These are phyloP conservation scores for Apophysomyces variabilis DNA, from an alignment of 371 early-diverging fungal genomes.

Conservation along the genomic window DNA sequence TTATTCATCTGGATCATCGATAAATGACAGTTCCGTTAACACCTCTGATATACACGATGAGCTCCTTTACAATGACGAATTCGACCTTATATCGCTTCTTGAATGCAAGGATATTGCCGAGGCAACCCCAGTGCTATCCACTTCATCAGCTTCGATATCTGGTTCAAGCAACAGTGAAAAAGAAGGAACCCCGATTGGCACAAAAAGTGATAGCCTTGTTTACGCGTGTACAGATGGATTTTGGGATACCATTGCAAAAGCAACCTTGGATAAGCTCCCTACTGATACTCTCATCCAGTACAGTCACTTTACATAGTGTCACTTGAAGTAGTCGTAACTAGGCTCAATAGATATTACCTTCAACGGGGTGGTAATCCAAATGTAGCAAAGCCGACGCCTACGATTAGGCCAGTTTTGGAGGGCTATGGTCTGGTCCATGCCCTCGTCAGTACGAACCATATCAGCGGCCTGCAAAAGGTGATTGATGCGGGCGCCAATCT, in stretches of 20 bases:
- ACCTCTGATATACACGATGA: background rate
- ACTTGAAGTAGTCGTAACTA: background rate
- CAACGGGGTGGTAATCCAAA: conserved; percentile 51
- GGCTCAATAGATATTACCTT: conserved; percentile 37
- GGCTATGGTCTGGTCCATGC: conserved; percentile 52
- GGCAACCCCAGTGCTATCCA: background rate
- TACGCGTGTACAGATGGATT: conserved; percentile 51
- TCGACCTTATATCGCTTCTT: conserved; percentile 2
- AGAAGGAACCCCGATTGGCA: background rate
- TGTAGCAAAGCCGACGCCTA: conserved; percentile 44
- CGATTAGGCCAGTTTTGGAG: conserved; percentile 41
- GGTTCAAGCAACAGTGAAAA: background rate
- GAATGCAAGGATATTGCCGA: background rate
- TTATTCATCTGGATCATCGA: background rate
- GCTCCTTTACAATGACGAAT: background rate
- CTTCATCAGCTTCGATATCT: background rate
- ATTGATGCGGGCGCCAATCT: conserved; percentile 45
- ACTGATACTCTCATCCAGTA: conserved; percentile 39
- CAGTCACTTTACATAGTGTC: background rate
- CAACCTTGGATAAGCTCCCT: conserved; percentile 32
- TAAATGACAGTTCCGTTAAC: background rate
- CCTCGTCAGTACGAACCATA: conserved; percentile 37
- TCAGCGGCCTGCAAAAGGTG: conserved; percentile 29
- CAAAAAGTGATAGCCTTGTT: conserved; percentile 12
- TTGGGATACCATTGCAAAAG: conserved; percentile 45